Evolutionary conservation across 2,329 filamentous ascomycete genomes (phyloP).

Genomic region (Curvularia sp.): DNA sequence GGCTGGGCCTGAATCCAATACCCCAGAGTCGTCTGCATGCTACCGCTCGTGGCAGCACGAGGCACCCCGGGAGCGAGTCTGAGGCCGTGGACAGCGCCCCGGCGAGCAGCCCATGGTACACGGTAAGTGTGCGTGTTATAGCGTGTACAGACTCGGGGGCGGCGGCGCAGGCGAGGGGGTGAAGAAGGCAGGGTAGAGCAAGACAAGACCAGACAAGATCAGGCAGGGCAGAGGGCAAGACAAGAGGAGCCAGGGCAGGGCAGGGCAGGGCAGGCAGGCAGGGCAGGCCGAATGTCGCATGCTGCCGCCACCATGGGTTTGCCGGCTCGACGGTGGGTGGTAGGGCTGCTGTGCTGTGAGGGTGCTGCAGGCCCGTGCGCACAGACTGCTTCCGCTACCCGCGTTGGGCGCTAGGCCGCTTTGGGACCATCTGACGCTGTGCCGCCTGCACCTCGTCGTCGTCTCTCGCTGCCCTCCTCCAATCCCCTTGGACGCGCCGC

Average conservation of each 20-base stretch:
- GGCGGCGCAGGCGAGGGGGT: background rate
- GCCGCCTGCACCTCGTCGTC: constrained; percentile 13
- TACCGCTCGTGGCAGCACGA: constrained; percentile 15
- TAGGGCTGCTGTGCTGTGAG: constrained; percentile 12
- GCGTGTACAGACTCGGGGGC: background rate
- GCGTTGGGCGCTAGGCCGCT: constrained; percentile 13
- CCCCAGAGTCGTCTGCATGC: constrained; percentile 11
- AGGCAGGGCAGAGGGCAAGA: background rate
- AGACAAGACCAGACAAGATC: background rate
- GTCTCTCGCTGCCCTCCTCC: constrained; percentile 1
- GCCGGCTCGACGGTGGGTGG: too few species aligned
- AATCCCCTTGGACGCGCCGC: background rate
- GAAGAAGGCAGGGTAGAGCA: too few species aligned
- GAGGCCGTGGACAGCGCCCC: constrained; percentile 6
- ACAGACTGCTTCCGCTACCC: constrained; percentile 24
- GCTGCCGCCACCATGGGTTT: background rate
- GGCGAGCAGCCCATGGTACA: constrained; percentile 3
- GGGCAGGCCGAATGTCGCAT: background rate
- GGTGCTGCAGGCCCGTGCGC: constrained; percentile 7
- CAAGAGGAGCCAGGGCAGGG: background rate
- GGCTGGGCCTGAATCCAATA: constrained; percentile 6
- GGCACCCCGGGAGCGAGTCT: constrained; percentile 2
- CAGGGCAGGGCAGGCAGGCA: background rate
- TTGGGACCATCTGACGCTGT: constrained; percentile 11
- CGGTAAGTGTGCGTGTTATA: too few species aligned